Base-by-base conservation (phyloP, 2,329 filamentous ascomycete genomes). In the Colletotrichum limetticola region DNA sequence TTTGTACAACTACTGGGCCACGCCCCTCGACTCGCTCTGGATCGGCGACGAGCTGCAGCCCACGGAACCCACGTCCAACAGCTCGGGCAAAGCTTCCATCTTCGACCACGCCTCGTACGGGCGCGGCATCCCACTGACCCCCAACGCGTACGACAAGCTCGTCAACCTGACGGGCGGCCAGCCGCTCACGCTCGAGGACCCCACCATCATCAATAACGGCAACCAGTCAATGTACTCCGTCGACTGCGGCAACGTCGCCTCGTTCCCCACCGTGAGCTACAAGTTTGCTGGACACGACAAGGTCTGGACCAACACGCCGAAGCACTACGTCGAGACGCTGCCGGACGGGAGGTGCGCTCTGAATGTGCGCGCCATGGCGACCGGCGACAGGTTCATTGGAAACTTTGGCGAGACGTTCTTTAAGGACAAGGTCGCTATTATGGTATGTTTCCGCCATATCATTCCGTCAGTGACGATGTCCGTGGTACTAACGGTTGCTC, bases 41-140 rank as follows among this genome's bases (percentile, higher is more conserved):
- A 74, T 76, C 16, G 75, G 75, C 24, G 63, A 57, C 26, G 74
- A 76, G 66, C 26, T 63, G 58, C 75, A 76, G 62, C 66, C 49
- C 26, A 58, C 73, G 28, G 66, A 71, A 24, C 63, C 60, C 4
- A 76, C 75, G 9, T 75, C 75, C 8, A 64, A 67, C 35, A 55
- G n/a, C 28, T 74, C 71, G 5, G 72, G 72, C 67, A 73, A 69
- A 16, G 75, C 53, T 16, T 74, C 75, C 65, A 75, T 76, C 42
- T 75, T 76, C 32, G 74, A 76, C 66, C 75, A 76, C 58, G 75
- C 75, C 56, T 69, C 59, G 35, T 76, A 74, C 52, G 75, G 75
- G 30, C 63, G 68, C 24, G 75, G 75, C 56, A 62, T 68, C 8
- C 72, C 75, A 5, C 55, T 76, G 35, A 75, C 74, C 9, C 60